A percentile compares a stretch with the other conserved stretches of the same genome.
Evolutionary conservation across 2,329 filamentous ascomycete species (phyloP).

Genomic region (Penicillium verrucosum): DNA sequence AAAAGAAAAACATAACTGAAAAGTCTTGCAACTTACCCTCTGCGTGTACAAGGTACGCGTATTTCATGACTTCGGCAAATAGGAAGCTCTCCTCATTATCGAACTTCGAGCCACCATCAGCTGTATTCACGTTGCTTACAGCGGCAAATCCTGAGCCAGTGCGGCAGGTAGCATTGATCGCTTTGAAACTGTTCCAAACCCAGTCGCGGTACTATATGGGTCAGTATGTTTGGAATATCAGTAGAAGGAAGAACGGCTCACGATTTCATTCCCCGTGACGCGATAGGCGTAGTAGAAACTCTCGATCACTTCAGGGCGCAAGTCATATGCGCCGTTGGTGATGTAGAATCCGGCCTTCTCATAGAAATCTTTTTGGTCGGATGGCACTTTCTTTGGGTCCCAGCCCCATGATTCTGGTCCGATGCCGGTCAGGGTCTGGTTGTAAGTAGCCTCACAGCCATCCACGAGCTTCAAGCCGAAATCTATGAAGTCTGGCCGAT

Average conservation of each 20-base stretch:
- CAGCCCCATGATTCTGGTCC: slow-evolving; percentile 72
- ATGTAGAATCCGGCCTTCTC: slow-evolving; percentile 69
- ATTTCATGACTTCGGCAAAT: slow-evolving; percentile 86
- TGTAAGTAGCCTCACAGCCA: slow-evolving; percentile 73
- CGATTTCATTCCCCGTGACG: slow-evolving; percentile 65
- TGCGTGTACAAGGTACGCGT: slow-evolving; percentile 69
- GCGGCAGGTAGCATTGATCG: slow-evolving; percentile 62
- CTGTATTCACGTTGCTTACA: slow-evolving; percentile 63
- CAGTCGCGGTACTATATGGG: slow-evolving; percentile 66
- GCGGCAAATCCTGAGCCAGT: slow-evolving; percentile 65
- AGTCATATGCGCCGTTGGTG: slow-evolving; percentile 57
- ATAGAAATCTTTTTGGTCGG: slow-evolving; percentile 59
- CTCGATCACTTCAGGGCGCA: slow-evolving; percentile 80
- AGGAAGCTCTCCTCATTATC: slow-evolving; percentile 85
- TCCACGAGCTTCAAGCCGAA: slow-evolving; percentile 71
- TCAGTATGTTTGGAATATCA: slow-evolving; percentile 6
- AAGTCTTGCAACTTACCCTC: slow-evolving; percentile 25
- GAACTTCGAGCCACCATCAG: slow-evolving; percentile 57
- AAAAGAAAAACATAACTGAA: neutral
- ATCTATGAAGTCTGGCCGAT: slow-evolving; percentile 63
- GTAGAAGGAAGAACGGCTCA: slow-evolving; percentile 13
- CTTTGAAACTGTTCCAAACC: slow-evolving; percentile 74
- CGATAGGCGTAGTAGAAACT: slow-evolving; percentile 85
- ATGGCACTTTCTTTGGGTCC: slow-evolving; percentile 51
- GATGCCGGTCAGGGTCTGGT: slow-evolving; percentile 64